Evolutionary conservation across 306 rosid genomes (phyloP).

Genomic region (Biancaea sappan): DNA sequence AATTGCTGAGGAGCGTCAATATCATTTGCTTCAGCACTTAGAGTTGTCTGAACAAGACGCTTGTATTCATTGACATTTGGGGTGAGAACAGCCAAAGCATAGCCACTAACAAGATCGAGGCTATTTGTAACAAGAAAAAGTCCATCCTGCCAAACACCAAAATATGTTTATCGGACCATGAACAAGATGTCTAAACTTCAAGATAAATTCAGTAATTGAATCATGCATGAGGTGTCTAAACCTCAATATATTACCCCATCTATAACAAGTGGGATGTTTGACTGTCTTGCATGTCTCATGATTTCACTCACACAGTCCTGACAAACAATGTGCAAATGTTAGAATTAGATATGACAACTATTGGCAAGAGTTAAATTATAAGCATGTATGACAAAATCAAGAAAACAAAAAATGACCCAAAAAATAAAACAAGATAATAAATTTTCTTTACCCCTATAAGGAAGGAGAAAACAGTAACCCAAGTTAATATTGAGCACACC

Average conservation of each 20-base stretch:
- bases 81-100: conserved; percentile 80
- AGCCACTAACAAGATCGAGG: conserved; percentile 78
- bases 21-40: conserved; percentile 62
- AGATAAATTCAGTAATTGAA: background rate
- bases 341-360: conserved; percentile 27
- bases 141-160: conserved; percentile 66
- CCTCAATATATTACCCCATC: conserved; percentile 68
- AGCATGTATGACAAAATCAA: background rate
- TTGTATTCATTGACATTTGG: conserved; percentile 89
- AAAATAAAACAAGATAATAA: background rate
- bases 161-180: conserved; percentile 16
- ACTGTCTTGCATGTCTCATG: conserved; percentile 72
- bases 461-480: background rate
- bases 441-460: background rate
- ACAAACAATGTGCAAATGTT: conserved; percentile 32
- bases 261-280: conserved; percentile 69
- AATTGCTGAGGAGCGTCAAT: conserved; percentile 57
- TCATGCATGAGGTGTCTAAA: background rate
- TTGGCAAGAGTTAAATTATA: conserved; percentile 3
- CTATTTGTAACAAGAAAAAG: conserved; percentile 79
- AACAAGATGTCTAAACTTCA: conserved; percentile 13
- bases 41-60: conserved; percentile 73
- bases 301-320: conserved; percentile 84
- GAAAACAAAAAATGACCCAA: background rate
- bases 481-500: background rate